Evolutionary conservation across 768 basidiomycete genomes (phyloP), one percentile per base, ranked within the genome.

Genomic region (Russula emetica): DNA sequence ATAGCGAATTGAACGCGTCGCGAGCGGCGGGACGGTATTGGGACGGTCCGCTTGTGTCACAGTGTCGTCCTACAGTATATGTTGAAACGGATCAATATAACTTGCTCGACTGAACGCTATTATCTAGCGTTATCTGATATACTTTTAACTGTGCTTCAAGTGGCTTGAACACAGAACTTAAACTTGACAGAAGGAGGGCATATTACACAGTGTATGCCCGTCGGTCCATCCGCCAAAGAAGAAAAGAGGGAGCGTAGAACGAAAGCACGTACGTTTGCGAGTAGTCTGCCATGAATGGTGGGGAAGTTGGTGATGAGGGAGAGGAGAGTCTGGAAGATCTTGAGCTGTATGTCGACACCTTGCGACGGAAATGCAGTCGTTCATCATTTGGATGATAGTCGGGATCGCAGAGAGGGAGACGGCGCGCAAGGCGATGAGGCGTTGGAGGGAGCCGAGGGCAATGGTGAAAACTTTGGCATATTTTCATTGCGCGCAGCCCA

Each of bases 291-390:
- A 70, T 94, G 90, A 9, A 96, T 85, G 9, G 82, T 84, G 1
- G 85, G 83, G 70, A 94, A 94, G 71, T 92, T 91, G 2, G 92
- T 95, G 55, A 98, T 85, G 13, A 99, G 83, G 0, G 90, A 92
- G 11, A 96, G 85, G 11, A 98, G 81, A 0, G 93, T 95, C 73
- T 98, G 94, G 0, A 98, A 80, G 30, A 98, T 90, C 58, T 90
- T 88, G 44, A 98, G 82, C 72, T 98, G 96, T 30, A 98, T 97
- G 72, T 99, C 96, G 34, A 98, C 95, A 7, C 94, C 96, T 72
- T 96, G 93, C 32, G 84, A 88, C 78, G n/a, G n/a, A n/a, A n/a
- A 95, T 85, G n/a, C 92, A 92, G 66, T 91, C 87, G 62, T 80
- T 84, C 84, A 99, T 88, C 0, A 89, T 96, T 50, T 76, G 83